A percentile compares a stretch with the other conserved stretches of the same genome.
Conservation (phyloP, 306 rosid species). For the Ochetophila trinervis region DNA sequence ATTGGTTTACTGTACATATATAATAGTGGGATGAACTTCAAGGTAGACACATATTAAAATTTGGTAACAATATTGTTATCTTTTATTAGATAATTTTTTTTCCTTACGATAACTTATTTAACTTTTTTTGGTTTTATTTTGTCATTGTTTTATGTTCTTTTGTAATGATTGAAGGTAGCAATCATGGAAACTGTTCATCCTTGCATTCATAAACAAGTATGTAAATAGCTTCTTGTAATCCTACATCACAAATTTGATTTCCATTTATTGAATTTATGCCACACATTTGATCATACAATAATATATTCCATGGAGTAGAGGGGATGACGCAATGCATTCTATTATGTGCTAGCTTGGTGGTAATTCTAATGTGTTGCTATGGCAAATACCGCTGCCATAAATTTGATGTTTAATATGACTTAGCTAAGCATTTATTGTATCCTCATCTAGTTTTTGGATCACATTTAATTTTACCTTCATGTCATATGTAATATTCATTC, state of each 20-base stretch:
- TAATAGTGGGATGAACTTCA: too few species aligned
- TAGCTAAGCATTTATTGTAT: conserved; percentile 5
- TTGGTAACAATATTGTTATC: too few species aligned
- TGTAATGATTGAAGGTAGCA: too few species aligned
- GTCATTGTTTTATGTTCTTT: background rate
- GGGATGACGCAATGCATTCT: background rate
- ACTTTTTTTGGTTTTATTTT: background rate
- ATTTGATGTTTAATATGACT: background rate
- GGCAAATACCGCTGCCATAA: background rate
- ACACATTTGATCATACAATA: background rate
- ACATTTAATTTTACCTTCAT: background rate
- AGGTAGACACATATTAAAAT: too few species aligned
- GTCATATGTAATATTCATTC: too few species aligned
- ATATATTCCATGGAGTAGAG: background rate
- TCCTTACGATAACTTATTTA: too few species aligned
- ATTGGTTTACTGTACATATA: too few species aligned
- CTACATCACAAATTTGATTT: background rate
- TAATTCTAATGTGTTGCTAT: background rate
- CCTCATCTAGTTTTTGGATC: background rate
- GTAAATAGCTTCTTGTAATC: too few species aligned
- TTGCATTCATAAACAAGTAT: background rate
- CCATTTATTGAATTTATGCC: background rate
- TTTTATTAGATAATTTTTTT: too few species aligned
- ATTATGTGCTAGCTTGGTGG: too few species aligned
- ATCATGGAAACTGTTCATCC: background rate